A percentile compares a stretch with the other conserved stretches of the same genome.
Conservation (phyloP, 495 filamentous ascomycete species). For the Penicillium waksmanii region DNA sequence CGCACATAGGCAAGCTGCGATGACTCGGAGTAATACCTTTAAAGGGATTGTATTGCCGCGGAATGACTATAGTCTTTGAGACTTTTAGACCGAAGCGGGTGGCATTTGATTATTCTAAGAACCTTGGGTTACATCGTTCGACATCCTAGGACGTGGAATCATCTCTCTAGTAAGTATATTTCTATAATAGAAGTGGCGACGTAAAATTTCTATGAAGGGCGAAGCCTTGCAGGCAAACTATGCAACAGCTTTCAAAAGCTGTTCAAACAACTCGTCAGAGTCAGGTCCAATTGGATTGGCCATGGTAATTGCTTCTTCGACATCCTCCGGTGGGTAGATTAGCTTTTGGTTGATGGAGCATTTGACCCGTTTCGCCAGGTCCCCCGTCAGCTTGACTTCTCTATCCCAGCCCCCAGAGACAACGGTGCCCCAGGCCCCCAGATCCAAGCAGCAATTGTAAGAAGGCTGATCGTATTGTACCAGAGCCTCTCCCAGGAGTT, state of each 20-base stretch:
- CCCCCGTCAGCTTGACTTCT: constrained; percentile 13
- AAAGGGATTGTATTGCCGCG: too few relatives aligned
- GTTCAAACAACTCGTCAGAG: constrained; percentile 19
- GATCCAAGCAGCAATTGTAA: constrained; percentile 18
- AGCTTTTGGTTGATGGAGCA: constrained; percentile 19
- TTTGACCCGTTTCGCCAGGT: constrained; percentile 17
- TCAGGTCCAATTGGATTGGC: constrained; percentile 23
- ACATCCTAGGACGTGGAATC: neutral
- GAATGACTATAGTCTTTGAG: too few relatives aligned
- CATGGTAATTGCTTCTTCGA: constrained; percentile 18
- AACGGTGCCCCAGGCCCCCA: constrained; percentile 16
- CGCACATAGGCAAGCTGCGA: neutral
- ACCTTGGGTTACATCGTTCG: neutral
- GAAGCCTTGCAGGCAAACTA: constrained; percentile 6
- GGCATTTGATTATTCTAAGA: neutral
- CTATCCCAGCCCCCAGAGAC: constrained; percentile 15
- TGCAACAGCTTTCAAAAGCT: constrained; percentile 15
- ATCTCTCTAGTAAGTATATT: neutral
- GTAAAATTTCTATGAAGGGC: neutral
- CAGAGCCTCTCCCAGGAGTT: constrained; percentile 18
- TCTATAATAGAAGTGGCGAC: neutral
- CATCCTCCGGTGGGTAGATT: constrained; percentile 19
- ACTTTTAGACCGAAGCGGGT: neutral
- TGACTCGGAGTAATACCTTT: neutral
- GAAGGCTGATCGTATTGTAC: constrained; percentile 14